Evolutionary conservation across 805 yeast genomes (phyloP), one percentile per base, ranked within the genome.

Genomic region (Metschnikowia noctiluminum): DNA sequence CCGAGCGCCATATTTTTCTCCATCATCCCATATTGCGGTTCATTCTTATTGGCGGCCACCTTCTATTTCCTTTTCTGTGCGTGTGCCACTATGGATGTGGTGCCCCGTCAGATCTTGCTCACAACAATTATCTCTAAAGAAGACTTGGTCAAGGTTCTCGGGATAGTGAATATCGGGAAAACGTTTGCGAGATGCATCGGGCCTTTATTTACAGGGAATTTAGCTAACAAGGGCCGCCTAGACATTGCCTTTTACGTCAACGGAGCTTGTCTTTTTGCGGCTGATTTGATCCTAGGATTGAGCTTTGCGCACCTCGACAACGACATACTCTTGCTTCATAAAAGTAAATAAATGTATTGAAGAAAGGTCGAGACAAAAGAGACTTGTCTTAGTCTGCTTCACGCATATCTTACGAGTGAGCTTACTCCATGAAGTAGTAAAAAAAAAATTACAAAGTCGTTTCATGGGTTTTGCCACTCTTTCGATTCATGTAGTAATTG

Each of bases 101-200:
- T 89, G 2, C 96, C 97, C 7, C 78, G 97, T 44, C 96, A 89
- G 66, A 80, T 89, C 8, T 71, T 90, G 37, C 66, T 90, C 43
- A 83, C 95, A 0, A 76, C 87, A 2, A 70, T 89, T 16, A 81
- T 90, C 36, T 74, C 76, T 13, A 76, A 78, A 11, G 65, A 72
- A 10, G 94, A 88, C 42, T 69, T 91, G 42, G 82, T 96, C 2
- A 79, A 75, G 56, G 90, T 86, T 1, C 77, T 90, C 82, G 97
- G 97, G 1, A 72, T 87, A 1, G 96, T 90, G 9, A 90, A 89
- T 60, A 82, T 90, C 35, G 89, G 86, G 27, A 89, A 89, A 64
- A 91, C 96, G 1, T 76, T 87, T 54, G 95, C 96, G 0, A 75
- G 96, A 51, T 81, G 94, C 40, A 62, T 87, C 10, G 96, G 96